phyloP scores from a whole-genome alignment of 495 filamentous ascomycete genomes.

The Aspergillus hancockii region DNA sequence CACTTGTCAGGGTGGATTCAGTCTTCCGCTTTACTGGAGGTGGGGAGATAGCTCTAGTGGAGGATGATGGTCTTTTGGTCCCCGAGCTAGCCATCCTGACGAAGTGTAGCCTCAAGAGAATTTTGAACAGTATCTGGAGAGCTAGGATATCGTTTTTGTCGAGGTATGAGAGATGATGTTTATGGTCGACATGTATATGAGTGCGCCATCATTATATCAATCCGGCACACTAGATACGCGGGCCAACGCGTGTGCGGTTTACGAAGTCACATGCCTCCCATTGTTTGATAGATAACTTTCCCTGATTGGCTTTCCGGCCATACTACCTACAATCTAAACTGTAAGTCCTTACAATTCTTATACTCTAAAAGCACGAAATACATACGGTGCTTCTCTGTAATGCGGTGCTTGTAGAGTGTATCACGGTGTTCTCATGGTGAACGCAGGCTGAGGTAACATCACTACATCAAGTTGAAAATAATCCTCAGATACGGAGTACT shows the following conservation, averaged over 20 bases:
- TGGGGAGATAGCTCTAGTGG: slow-evolving; percentile 42
- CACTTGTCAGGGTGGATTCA: slow-evolving; percentile 74
- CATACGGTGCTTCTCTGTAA: too few species aligned
- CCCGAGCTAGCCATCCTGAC: slow-evolving; percentile 37
- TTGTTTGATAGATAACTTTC: background rate
- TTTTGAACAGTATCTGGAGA: background rate
- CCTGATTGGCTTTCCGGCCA: too few species aligned
- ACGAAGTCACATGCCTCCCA: slow-evolving; percentile 48
- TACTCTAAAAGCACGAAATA: too few species aligned
- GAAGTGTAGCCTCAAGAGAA: slow-evolving; percentile 9
- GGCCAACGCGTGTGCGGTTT: slow-evolving; percentile 28
- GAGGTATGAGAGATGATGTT: background rate
- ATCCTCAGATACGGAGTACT: too few species aligned
- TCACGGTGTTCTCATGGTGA: too few species aligned
- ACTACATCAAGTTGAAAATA: too few species aligned
- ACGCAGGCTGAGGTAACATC: too few species aligned
- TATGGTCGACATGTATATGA: background rate
- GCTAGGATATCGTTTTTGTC: background rate
- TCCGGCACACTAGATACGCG: slow-evolving; percentile 28
- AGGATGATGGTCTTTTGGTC: slow-evolving; percentile 39
- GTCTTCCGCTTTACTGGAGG: slow-evolving; percentile 57
- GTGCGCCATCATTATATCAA: background rate
- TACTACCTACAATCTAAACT: too few species aligned
- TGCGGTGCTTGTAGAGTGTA: too few species aligned
- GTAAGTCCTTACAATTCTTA: too few species aligned